Conservation (phyloP, 495 filamentous ascomycete species). For the Lophiotrema nucula region DNA sequence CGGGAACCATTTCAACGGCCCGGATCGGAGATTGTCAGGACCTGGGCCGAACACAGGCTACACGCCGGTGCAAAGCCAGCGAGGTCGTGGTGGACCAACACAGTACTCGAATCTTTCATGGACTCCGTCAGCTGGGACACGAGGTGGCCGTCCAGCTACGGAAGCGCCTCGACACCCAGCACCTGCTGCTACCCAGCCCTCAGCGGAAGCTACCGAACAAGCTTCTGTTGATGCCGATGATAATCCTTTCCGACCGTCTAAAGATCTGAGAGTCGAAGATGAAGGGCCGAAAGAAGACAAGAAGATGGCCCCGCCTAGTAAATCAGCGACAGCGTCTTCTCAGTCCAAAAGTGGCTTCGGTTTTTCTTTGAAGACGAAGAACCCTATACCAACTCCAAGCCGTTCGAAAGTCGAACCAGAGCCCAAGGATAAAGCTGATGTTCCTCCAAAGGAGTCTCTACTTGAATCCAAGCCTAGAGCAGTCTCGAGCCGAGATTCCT, state of each 20-base stretch:
- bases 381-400: slow-evolving; percentile 50
- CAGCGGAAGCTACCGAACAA: slow-evolving; percentile 34
- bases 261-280: slow-evolving; percentile 65
- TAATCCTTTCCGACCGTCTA: slow-evolving; percentile 60
- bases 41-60: slow-evolving; percentile 37
- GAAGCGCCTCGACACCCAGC: slow-evolving; percentile 21
- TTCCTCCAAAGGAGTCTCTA: slow-evolving; percentile 10
- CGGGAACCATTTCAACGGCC: slow-evolving; percentile 51
- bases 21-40: slow-evolving; percentile 53
- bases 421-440: not conserved
- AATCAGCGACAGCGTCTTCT: slow-evolving; percentile 47
- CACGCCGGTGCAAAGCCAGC: slow-evolving; percentile 3
- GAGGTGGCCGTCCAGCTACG: slow-evolving; percentile 46
- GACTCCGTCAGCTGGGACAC: slow-evolving; percentile 48
- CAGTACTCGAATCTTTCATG: slow-evolving; percentile 64
- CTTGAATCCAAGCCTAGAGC: slow-evolving; percentile 16
- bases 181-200: slow-evolving; percentile 32
- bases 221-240: slow-evolving; percentile 52
- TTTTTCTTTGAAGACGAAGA: slow-evolving; percentile 81
- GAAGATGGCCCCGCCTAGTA: slow-evolving; percentile 52
- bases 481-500: slow-evolving; percentile 27
- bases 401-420: slow-evolving; percentile 58
- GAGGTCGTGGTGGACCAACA: slow-evolving; percentile 46
- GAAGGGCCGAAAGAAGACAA: slow-evolving; percentile 48
- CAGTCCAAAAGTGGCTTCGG: slow-evolving; percentile 69